Conservation (phyloP, 177 flowering plant species). For the Vitis hybrid region DNA sequence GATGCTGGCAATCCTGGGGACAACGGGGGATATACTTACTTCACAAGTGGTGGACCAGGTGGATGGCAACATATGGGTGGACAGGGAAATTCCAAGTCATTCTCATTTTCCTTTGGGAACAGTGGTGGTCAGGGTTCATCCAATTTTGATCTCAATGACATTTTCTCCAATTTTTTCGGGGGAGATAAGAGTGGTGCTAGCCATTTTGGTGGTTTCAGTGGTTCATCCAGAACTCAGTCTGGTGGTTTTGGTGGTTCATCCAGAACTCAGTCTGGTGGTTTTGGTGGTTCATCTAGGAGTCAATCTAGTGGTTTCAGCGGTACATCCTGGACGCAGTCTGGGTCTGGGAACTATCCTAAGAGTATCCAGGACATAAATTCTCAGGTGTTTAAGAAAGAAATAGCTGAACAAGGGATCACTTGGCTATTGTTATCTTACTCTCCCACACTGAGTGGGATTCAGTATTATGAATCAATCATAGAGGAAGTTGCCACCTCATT, state of each 20-base stretch:
- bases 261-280: constrained; percentile 52
- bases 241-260: too few relatives aligned
- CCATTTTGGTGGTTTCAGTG: not conserved
- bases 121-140: constrained; percentile 51
- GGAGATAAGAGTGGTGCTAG: constrained; percentile 17
- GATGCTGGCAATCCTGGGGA: constrained; percentile 43
- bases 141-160: constrained; percentile 60
- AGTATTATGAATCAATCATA: constrained; percentile 51
- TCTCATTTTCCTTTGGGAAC: constrained; percentile 83
- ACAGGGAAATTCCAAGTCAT: constrained; percentile 54
- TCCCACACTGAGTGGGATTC: constrained; percentile 35
- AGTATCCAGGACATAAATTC: constrained; percentile 47
- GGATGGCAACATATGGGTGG: constrained; percentile 63
- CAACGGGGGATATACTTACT: constrained; percentile 57
- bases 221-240: constrained; percentile 5
- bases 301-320: constrained; percentile 60
- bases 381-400: constrained; percentile 57
- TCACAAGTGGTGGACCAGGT: constrained; percentile 66
- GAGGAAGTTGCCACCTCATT: constrained; percentile 62
- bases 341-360: constrained; percentile 32
- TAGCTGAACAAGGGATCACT: constrained; percentile 61
- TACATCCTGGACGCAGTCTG: constrained; percentile 41
- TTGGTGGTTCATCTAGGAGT: constrained; percentile 46
- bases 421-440: constrained; percentile 72
- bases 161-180: constrained; percentile 72